Conservation (phyloP, 371 early-diverging fungal genomes). For the Batkoa obscura region DNA sequence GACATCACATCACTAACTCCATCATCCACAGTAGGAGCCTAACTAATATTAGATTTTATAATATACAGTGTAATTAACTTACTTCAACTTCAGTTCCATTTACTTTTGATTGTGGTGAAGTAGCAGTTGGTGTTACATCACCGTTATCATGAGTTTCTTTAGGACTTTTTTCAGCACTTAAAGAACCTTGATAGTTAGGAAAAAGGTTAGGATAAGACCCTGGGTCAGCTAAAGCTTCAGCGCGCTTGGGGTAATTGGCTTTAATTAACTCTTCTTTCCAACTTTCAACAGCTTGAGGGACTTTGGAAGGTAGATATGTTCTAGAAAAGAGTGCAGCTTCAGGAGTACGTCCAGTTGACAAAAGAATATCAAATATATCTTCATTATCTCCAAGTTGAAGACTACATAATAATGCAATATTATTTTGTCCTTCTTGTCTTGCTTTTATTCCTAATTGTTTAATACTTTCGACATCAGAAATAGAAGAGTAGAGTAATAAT, state of each 20-base stretch:
- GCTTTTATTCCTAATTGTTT: constrained; percentile 53
- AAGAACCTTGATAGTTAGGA: constrained; percentile 35
- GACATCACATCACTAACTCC: constrained; percentile 25
- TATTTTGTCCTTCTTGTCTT: constrained; percentile 59
- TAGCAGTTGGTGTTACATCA: constrained; percentile 12
- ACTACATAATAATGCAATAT: constrained; percentile 75
- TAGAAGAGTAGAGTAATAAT: constrained; percentile 72
- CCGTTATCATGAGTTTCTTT: constrained; percentile 26
- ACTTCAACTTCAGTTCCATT: background rate
- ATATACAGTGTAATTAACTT: background rate
- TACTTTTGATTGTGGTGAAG: constrained; percentile 23
- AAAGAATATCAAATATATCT: no score
- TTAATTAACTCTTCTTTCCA: constrained; percentile 61
- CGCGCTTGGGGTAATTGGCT: constrained; percentile 52
- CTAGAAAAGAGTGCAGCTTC: constrained; percentile 92
- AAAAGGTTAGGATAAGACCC: constrained; percentile 64
- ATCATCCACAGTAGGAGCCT: constrained; percentile 10
- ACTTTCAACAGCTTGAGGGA: constrained; percentile 26
- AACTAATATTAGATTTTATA: constrained; percentile 7
- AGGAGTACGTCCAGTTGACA: constrained; percentile 72
- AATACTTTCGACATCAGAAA: constrained; percentile 61
- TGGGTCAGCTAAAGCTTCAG: constrained; percentile 79
- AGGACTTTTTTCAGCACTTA: constrained; percentile 15
- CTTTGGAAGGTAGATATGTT: constrained; percentile 64
- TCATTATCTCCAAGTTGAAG: no score